Evolutionary conservation across 2,329 filamentous ascomycete species (phyloP).

Genomic region (Raffaelea albimanens): DNA sequence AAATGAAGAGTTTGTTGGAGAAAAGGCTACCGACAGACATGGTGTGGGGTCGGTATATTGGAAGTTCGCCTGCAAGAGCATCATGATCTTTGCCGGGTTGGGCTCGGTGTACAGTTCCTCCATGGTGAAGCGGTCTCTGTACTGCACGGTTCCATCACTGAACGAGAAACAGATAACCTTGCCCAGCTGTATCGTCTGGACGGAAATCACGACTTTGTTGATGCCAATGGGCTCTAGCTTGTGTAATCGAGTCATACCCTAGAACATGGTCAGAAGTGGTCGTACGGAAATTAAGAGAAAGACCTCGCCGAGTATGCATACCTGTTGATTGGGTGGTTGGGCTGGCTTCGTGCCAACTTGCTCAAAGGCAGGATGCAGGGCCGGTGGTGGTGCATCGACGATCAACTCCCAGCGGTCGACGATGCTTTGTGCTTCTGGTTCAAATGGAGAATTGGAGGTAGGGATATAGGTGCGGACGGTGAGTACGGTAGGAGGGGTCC

Average conservation of each 20-base stretch:
- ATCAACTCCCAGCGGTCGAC: constrained; percentile 78
- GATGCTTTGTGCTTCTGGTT: constrained; percentile 60
- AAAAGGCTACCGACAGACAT: constrained; percentile 46
- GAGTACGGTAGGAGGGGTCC: constrained; percentile 53
- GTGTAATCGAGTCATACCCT: constrained; percentile 36
- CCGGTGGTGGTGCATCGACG: constrained; percentile 48
- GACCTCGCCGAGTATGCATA: no score
- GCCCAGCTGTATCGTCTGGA: constrained; percentile 61
- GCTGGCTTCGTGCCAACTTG: constrained; percentile 47
- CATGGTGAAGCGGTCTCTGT: constrained; percentile 68
- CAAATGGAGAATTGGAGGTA: constrained; percentile 40
- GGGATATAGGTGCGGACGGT: constrained; percentile 60
- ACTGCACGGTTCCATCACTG: constrained; percentile 73
- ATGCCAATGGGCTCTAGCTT: constrained; percentile 59
- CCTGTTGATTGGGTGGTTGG: constrained; percentile 1
- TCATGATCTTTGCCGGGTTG: constrained; percentile 56
- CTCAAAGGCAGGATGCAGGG: constrained; percentile 67
- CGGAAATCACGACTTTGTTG: constrained; percentile 60
- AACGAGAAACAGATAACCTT: constrained; percentile 64
- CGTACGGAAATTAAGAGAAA: no score
- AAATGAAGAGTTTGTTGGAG: constrained; percentile 50
- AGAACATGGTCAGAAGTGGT: no score
- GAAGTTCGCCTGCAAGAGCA: constrained; percentile 70
- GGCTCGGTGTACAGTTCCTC: constrained; percentile 54
- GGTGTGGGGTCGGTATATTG: constrained; percentile 52